Percentiles rank a stretch among this genome's conserved stretches.
phyloP scores from a whole-genome alignment of 768 basidiomycete genomes.

The Russula ochroleuca region DNA sequence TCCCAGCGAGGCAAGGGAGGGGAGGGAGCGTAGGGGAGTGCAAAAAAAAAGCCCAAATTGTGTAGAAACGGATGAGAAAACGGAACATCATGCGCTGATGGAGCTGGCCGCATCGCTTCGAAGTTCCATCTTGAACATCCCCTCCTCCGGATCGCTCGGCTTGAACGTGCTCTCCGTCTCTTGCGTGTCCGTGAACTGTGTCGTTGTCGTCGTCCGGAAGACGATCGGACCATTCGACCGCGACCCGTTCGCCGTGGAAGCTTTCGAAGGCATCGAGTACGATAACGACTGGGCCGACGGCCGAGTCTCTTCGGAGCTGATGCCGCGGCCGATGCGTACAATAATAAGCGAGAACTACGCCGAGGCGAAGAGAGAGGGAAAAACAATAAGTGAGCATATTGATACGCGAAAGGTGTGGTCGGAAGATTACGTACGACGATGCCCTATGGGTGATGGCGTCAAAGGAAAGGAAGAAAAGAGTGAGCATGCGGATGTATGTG shows the following conservation, averaged over 20 bases:
- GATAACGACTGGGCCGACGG: constrained; percentile 14
- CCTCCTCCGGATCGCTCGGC: background rate
- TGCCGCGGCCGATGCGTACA: constrained; percentile 22
- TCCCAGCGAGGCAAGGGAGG: background rate
- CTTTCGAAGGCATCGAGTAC: constrained; percentile 26
- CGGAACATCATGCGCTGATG: constrained; percentile 1
- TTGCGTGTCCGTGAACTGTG: constrained; percentile 8
- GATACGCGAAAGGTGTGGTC: background rate
- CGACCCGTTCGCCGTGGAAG: background rate
- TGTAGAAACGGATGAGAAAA: background rate
- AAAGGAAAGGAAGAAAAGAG: background rate
- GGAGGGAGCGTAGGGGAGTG: no score
- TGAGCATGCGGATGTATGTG: background rate
- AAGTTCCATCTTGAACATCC: constrained; percentile 11
- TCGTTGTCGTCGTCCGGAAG: constrained; percentile 23
- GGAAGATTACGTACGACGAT: constrained; percentile 24
- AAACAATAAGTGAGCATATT: background rate
- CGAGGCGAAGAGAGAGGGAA: background rate
- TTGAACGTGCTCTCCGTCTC: constrained; percentile 8
- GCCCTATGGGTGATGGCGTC: constrained; percentile 7
- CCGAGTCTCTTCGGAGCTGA: constrained; percentile 19
- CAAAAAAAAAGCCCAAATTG: background rate
- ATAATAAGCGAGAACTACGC: constrained; percentile 26
- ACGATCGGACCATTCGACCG: constrained; percentile 14
- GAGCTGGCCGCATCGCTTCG: constrained; percentile 12